Evolutionary conservation across 1,139 yeast genomes (phyloP), one percentile per base, ranked within the genome.

Genomic region (Geotrichum citri-aurantii): DNA sequence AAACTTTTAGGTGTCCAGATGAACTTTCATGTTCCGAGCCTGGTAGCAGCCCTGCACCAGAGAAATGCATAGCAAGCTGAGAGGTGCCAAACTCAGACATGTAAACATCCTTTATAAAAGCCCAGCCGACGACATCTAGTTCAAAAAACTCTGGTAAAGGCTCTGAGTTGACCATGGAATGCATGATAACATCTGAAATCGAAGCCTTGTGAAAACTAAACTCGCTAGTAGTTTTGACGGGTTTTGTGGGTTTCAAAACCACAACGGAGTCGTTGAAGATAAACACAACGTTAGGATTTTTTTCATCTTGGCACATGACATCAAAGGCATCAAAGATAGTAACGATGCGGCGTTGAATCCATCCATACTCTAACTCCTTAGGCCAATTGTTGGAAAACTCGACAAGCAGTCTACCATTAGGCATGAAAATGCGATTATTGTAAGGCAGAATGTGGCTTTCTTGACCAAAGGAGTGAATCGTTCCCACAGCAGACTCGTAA

Each of bases 301-400:
- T 65, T 14, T 61, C 62, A 7, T 62, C 55, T 6, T 54, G 71
- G 61, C 68, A 73, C 63, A 71, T 68, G 57, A 74, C 75, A 64
- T 78, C 83, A 3, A 73, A 69, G 1, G 80, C 81, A 64, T 84
- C 96, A 71, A 83, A 86, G 1, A 91, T 85, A 0, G 95, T 88
- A 21, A 92, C 91, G 3, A 92, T 93, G 62, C 95, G 81, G 60
- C 98, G 79, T 33, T 86, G 80, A 26, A 90, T 71, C 97, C 97
- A 91, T 27, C 96, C 96, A 67, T 85, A 86, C 65, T 89, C 96
- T 29, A 92, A 77, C 65, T 87, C 92, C 0, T 82, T 75, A 0
- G 98, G 98, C 97, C 97, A 92, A 24, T 83, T 83, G 10, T 82
- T 78, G 6, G 97, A 95, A 27, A 91, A 71, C 67, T 90, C 97